Evolutionary conservation across 2,329 filamentous ascomycete genomes (phyloP), one percentile per base, ranked within the genome.

Genomic region (Calonectria hawksworthii): DNA sequence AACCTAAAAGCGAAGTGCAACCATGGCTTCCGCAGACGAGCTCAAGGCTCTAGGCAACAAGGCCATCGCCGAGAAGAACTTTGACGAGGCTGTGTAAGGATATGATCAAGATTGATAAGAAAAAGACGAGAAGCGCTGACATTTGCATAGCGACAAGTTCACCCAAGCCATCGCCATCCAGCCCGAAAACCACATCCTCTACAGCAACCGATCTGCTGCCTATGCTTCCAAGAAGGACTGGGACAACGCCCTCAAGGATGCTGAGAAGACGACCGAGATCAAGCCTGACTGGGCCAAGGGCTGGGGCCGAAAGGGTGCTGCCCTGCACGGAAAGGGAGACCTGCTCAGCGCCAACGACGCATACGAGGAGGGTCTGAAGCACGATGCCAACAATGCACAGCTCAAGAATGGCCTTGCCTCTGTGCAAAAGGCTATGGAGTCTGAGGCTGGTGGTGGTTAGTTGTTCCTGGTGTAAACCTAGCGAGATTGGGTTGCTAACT

Each of bases 251-350:
- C 88, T 99, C 32, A 90, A 94, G 77, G 97, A 99, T 89, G 97
- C 97, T 73, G 93, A 93, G 83, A 98, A 98, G 90, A 97, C 95
- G 4, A 98, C 94, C 70, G 92, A 98, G 86, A 89, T 99, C 85
- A 99, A 99, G 90, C 94, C 96, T 16, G 97, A 99, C 89, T 99
- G 97, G 97, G 93, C 95, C 74, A 99, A 99, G 88, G 97, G 97
- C 79, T 98, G 95, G 94, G 94, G 94, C 74, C 93, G 97, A 75
- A 98, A 98, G 86, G 97, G 96, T 79, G 94, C 96, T 77, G 97
- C 97, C 71, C 90, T 96, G 41, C 97, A 98, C 85, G 97, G 97
- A 59, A 89, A 93, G 74, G 95, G 96, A 67, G 95, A 99, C 84
- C 90, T 99, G 28, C 89, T 97, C 65, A 94, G 92, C 63, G 96